Evolutionary conservation across 2,329 filamentous ascomycete species (phyloP).

Genomic region (Pestalotiopsis sp.): DNA sequence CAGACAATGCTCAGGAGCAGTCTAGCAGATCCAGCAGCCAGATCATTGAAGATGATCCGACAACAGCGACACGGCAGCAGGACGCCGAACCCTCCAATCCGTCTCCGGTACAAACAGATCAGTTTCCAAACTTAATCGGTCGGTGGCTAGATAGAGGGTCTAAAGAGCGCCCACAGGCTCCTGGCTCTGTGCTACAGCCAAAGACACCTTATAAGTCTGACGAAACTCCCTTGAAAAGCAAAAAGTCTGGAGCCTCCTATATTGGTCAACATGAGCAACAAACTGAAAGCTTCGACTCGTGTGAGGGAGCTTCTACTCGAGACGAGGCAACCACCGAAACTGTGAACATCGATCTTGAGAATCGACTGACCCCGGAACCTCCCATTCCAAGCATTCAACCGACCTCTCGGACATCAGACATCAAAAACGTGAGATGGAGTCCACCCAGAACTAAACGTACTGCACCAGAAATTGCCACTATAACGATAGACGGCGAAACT

Average conservation of each 20-base stretch:
- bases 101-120: slow-evolving; percentile 14
- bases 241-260: neutral
- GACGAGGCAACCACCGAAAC: slow-evolving; percentile 16
- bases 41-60: neutral
- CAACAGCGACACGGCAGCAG: neutral
- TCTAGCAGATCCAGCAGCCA: neutral
- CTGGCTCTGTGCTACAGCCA: slow-evolving; percentile 2
- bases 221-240: neutral
- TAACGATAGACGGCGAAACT: slow-evolving; percentile 73
- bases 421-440: slow-evolving; percentile 23
- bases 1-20: neutral
- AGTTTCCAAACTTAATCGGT: slow-evolving; percentile 23
- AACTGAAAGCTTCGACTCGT: slow-evolving; percentile 19
- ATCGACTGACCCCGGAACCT: slow-evolving; percentile 23
- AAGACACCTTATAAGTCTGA: slow-evolving; percentile 10
- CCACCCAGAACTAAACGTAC: slow-evolving; percentile 53
- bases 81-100: slow-evolving; percentile 9
- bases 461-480: slow-evolving; percentile 68
- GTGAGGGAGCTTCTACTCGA: slow-evolving; percentile 27
- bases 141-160: slow-evolving; percentile 29
- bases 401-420: slow-evolving; percentile 30
- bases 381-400: slow-evolving; percentile 37
- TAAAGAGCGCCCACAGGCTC: slow-evolving; percentile 16
- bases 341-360: slow-evolving; percentile 10
- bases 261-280: neutral